phyloP scores from a whole-genome alignment of 2,329 filamentous ascomycete genomes.

The Apiospora saccharicola region DNA sequence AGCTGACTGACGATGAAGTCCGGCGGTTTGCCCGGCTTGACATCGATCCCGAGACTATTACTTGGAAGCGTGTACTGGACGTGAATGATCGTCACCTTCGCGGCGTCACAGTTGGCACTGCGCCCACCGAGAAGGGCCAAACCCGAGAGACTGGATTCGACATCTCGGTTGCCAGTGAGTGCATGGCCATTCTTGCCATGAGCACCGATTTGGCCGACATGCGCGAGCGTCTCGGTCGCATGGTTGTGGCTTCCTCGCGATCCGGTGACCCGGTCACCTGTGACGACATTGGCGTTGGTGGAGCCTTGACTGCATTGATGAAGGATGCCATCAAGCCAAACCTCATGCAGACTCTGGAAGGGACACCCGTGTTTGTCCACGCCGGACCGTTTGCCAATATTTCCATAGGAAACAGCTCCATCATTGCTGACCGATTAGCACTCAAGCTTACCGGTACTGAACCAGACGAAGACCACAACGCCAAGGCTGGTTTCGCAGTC shows the following conservation, averaged over 20 bases:
- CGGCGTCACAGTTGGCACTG: slow-evolving; percentile 86
- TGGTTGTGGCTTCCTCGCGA: slow-evolving; percentile 91
- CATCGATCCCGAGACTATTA: slow-evolving; percentile 96
- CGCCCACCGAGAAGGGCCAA: slow-evolving; percentile 88
- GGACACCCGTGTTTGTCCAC: slow-evolving; percentile 96
- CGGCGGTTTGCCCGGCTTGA: slow-evolving; percentile 89
- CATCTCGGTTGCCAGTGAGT: slow-evolving; percentile 96
- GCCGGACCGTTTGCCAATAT: slow-evolving; percentile 99
- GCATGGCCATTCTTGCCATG: slow-evolving; percentile 96
- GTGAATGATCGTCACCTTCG: slow-evolving; percentile 96
- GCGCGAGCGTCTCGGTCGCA: slow-evolving; percentile 90
- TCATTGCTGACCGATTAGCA: slow-evolving; percentile 93
- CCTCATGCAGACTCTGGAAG: slow-evolving; percentile 97
- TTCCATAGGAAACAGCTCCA: slow-evolving; percentile 94
- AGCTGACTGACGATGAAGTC: slow-evolving; percentile 90
- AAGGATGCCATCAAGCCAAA: slow-evolving; percentile 99
- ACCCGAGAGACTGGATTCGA: slow-evolving; percentile 93
- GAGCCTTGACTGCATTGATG: slow-evolving; percentile 93
- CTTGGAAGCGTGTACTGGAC: slow-evolving; percentile 94
- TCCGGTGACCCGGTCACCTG: slow-evolving; percentile 91
- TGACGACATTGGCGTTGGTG: slow-evolving; percentile 92
- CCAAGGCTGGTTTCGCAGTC: slow-evolving; percentile 90
- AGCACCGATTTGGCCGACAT: slow-evolving; percentile 88
- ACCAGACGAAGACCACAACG: slow-evolving; percentile 81
- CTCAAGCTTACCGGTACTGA: slow-evolving; percentile 96